These are phyloP conservation scores for Didymella pinodella DNA, from an alignment of 2,329 filamentous ascomycete genomes.

Conservation along the genomic window DNA sequence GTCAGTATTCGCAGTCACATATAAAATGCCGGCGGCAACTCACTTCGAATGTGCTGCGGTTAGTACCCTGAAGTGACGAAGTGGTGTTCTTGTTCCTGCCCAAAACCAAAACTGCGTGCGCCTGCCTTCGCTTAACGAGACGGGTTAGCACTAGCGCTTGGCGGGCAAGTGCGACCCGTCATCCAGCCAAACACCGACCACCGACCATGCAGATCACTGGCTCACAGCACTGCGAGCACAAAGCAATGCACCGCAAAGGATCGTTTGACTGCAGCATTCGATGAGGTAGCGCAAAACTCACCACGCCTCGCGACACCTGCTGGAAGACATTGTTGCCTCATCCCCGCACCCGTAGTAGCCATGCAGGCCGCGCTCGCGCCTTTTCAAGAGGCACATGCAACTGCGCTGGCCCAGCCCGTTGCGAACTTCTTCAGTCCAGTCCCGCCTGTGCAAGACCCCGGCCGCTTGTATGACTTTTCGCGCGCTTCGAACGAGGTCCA, in stretches of 20 bases:
- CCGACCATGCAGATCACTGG: neutral
- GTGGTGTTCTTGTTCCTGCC: slow-evolving; percentile 29
- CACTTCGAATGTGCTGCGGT: slow-evolving; percentile 64
- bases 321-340: neutral
- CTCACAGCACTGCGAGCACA: slow-evolving; percentile 9
- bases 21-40: slow-evolving; percentile 35
- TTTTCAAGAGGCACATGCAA: slow-evolving; percentile 73
- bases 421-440: slow-evolving; percentile 78
- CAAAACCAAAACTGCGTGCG: slow-evolving; percentile 1
- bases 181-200: slow-evolving; percentile 15
- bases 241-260: slow-evolving; percentile 13
- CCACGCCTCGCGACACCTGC: slow-evolving; percentile 12
- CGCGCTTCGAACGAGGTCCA: slow-evolving; percentile 73
- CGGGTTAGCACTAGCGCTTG: slow-evolving; percentile 13
- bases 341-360: slow-evolving; percentile 12
- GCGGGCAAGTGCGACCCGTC: slow-evolving; percentile 11
- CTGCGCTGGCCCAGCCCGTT: slow-evolving; percentile 74
- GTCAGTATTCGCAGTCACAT: slow-evolving; percentile 34
- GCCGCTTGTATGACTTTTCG: slow-evolving; percentile 74
- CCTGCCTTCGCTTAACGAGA: neutral
- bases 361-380: slow-evolving; percentile 80
- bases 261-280: neutral
- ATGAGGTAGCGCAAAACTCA: slow-evolving; percentile 16
- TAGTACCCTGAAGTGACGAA: slow-evolving; percentile 48
- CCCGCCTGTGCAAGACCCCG: slow-evolving; percentile 67